Evolutionary conservation across 2,329 filamentous ascomycete species (phyloP).

Genomic region (Alternaria ventricosa): DNA sequence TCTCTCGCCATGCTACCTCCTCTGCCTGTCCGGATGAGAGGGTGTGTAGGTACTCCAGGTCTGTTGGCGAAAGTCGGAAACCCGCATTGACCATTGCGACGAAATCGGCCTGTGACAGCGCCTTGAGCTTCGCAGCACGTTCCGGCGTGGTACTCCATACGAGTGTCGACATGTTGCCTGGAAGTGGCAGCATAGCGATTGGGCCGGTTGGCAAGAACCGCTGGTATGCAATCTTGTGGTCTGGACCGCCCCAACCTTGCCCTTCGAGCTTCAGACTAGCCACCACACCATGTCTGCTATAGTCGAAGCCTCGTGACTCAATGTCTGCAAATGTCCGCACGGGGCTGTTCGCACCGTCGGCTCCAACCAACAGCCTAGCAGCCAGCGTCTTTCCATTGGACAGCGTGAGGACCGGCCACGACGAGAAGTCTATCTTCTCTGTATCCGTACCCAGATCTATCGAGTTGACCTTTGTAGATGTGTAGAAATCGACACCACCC

Average conservation of each 20-base stretch:
- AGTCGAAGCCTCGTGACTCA: constrained; percentile 88
- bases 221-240: constrained; percentile 83
- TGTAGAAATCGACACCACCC: constrained; percentile 71
- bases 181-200: constrained; percentile 87
- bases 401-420: constrained; percentile 86
- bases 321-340: constrained; percentile 91
- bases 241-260: constrained; percentile 46
- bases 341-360: constrained; percentile 93
- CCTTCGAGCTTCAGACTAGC: constrained; percentile 79
- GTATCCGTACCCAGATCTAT: constrained; percentile 75
- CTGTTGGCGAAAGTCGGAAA: constrained; percentile 79
- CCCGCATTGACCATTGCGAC: constrained; percentile 90
- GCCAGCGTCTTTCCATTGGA: constrained; percentile 71
- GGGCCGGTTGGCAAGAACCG: constrained; percentile 92
- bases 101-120: constrained; percentile 75
- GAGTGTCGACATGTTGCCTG: constrained; percentile 80
- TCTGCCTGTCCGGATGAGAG: constrained; percentile 61
- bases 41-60: constrained; percentile 83
- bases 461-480: constrained; percentile 77
- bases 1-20: constrained; percentile 84
- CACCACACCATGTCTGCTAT: constrained; percentile 86
- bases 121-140: constrained; percentile 80
- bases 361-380: constrained; percentile 86
- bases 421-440: constrained; percentile 75
- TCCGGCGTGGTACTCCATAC: constrained; percentile 94